phyloP scores from a whole-genome alignment of 495 filamentous ascomycete genomes.

The Aspergillus incahuasiensis region DNA sequence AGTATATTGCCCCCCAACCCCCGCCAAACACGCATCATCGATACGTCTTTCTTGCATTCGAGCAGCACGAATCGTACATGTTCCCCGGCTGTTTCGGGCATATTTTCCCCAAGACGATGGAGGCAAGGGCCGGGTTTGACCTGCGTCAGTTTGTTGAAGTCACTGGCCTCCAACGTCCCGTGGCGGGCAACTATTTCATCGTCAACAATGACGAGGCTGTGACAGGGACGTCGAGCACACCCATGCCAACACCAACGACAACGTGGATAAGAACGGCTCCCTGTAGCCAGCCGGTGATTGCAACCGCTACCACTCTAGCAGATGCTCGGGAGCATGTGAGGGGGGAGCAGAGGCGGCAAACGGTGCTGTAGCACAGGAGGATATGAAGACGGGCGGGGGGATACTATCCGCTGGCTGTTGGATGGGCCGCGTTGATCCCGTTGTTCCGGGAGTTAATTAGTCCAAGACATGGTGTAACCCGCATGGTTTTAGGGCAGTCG shows the following conservation, averaged over 20 bases:
- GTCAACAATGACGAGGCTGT: slow-evolving; percentile 21
- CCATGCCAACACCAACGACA: slow-evolving; percentile 14
- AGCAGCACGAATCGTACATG: slow-evolving; percentile 24
- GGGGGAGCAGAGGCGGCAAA: slow-evolving; percentile 1
- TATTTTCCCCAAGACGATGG: slow-evolving; percentile 21
- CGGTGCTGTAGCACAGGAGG: slow-evolving; percentile 10
- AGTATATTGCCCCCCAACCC: slow-evolving; percentile 36
- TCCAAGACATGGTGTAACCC: slow-evolving; percentile 3
- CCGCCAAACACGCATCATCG: slow-evolving; percentile 29
- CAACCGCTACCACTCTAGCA: neutral
- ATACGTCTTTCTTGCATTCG: slow-evolving; percentile 37
- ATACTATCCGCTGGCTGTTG: slow-evolving; percentile 5
- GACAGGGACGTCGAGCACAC: neutral
- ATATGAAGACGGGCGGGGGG: neutral
- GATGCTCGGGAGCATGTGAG: slow-evolving; percentile 14
- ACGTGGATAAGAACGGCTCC: slow-evolving; percentile 8
- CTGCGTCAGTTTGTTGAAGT: slow-evolving; percentile 26
- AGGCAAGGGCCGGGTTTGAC: slow-evolving; percentile 32
- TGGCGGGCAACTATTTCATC: slow-evolving; percentile 36
- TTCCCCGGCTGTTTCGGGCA: slow-evolving; percentile 29
- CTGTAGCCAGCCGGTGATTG: slow-evolving; percentile 4
- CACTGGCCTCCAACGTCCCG: slow-evolving; percentile 20
- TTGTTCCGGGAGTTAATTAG: slow-evolving; percentile 4
- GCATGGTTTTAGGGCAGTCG: neutral
- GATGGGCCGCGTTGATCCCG: slow-evolving; percentile 3